A percentile compares a stretch with the other conserved stretches of the same genome.
Evolutionary conservation across 1,284 basidiomycete species (phyloP).

Genomic region (Cutaneotrichosporon sp.): DNA sequence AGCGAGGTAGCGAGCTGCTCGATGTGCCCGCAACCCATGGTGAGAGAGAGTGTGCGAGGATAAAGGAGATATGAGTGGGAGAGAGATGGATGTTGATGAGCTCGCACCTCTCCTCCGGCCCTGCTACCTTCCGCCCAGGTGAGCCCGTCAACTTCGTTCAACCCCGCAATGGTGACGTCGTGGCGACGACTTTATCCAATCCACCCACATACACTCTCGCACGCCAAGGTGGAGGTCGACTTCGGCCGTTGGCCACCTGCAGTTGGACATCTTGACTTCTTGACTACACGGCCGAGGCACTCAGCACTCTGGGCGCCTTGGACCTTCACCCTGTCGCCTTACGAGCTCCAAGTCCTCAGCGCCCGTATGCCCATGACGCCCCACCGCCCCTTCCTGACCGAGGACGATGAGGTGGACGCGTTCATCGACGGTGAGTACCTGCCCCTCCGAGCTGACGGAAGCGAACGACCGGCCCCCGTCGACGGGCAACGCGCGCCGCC

Average conservation of each 20-base stretch:
- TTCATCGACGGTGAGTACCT: background rate
- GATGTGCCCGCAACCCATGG: conserved; percentile 41
- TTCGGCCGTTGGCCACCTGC: background rate
- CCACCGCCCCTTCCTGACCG: conserved; percentile 6
- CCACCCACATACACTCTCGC: background rate
- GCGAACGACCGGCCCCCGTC: conserved; percentile 9
- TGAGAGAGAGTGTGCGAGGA: background rate
- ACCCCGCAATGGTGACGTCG: background rate
- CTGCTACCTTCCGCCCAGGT: too few relatives aligned
- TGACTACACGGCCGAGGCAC: conserved; percentile 1
- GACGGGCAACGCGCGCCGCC: conserved; percentile 6
- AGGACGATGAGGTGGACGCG: conserved; percentile 13
- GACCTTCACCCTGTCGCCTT: conserved; percentile 11
- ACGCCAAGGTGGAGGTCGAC: background rate
- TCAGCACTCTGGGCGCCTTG: background rate
- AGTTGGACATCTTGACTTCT: background rate
- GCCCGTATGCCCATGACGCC: conserved; percentile 6
- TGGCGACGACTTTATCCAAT: background rate
- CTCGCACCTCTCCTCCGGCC: background rate
- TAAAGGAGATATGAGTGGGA: background rate
- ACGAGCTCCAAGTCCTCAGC: conserved; percentile 13
- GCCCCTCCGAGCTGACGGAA: conserved; percentile 1
- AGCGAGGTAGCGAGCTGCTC: conserved; percentile 28
- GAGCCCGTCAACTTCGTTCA: background rate
- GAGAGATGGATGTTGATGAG: background rate